These are phyloP conservation scores for Paraphoma sp. DNA, from an alignment of 2,329 filamentous ascomycete species.

Conservation along the genomic window DNA sequence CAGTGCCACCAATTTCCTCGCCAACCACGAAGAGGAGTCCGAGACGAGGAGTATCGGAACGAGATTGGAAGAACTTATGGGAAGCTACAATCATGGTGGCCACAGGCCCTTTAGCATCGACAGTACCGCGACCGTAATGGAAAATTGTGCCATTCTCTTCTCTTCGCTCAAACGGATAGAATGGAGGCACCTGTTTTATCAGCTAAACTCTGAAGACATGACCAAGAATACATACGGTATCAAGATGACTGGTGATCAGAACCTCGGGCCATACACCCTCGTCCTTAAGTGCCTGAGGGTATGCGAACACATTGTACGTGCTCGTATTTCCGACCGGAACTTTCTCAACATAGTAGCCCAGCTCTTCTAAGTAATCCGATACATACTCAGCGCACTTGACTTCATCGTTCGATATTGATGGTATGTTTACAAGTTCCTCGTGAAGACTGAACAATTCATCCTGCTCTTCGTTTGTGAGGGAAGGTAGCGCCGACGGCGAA, in stretches of 20 bases:
- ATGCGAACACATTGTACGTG: too few relatives aligned
- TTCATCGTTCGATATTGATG: too few relatives aligned
- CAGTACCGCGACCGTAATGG: slow-evolving; percentile 70
- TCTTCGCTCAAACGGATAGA: slow-evolving; percentile 67
- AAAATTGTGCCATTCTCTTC: slow-evolving; percentile 58
- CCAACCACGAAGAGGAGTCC: slow-evolving; percentile 70
- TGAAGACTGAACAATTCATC: too few relatives aligned
- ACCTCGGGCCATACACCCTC: slow-evolving; percentile 57
- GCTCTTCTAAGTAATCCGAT: too few relatives aligned
- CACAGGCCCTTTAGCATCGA: slow-evolving; percentile 64
- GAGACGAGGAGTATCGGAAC: slow-evolving; percentile 46
- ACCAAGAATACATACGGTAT: slow-evolving; percentile 56
- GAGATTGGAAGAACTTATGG: slow-evolving; percentile 56
- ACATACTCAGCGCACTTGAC: too few relatives aligned
- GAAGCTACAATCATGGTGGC: slow-evolving; percentile 76
- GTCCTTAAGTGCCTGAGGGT: too few relatives aligned
- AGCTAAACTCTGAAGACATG: not conserved
- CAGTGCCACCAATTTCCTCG: slow-evolving; percentile 80
- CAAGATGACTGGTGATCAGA: slow-evolving; percentile 80
- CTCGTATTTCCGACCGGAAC: too few relatives aligned
- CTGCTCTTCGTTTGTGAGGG: too few relatives aligned
- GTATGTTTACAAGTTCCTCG: too few relatives aligned
- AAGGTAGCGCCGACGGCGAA: too few relatives aligned
- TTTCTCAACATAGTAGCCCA: too few relatives aligned
- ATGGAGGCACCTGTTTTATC: slow-evolving; percentile 56